Base-by-base conservation (phyloP, 306 rosid genomes). In the Pachyrhizus erosus region DNA sequence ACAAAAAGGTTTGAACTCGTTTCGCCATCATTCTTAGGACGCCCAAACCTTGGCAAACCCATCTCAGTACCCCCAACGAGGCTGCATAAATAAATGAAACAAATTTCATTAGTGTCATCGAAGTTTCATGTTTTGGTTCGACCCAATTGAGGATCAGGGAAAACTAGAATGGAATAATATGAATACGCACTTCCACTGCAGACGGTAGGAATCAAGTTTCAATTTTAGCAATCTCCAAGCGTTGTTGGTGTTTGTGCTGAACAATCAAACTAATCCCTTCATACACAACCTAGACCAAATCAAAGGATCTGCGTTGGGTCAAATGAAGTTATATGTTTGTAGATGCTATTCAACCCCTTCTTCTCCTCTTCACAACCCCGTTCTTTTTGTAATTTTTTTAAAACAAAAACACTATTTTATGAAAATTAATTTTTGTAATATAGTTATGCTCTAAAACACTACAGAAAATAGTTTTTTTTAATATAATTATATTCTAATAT, bases 1-100 rank as follows among this genome's bases (percentile, higher is more conserved):
- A 95, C 94, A 70, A 73, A 95, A 26, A 95, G 93, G 76, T 91
- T 90, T 43, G 95, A 78, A 76, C 95, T 93, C 68, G 69, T 61
- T 65, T 88, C 87, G 26, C 76, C 86, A 54, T 73, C 18, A 2
- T 67, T 87, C 58, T 68, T 91, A 0, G 93, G 93, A 42, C 92
- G 97, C 80, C 91, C 89, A 77, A 90, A 91, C 85, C 91, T 87
- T 17, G 87, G 89, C 84, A 84, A 61, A 33, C 81, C 89, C 93
- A 89, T 87, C 7, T 58, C 54, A 21, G 4, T 42, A 72, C 67
- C 49, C 69, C 17, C 68, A 31, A 74, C 45, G 23, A 72, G 52
- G 61, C 70, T 69, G 72, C 40, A 54, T 26, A 48, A 52, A 39
- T 27, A 57, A 48, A 66, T 9, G 15, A 21, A 17, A 31, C 75